phyloP scores from a whole-genome alignment of 352 stramenopile genomes.

The Phytophthora capsici region DNA sequence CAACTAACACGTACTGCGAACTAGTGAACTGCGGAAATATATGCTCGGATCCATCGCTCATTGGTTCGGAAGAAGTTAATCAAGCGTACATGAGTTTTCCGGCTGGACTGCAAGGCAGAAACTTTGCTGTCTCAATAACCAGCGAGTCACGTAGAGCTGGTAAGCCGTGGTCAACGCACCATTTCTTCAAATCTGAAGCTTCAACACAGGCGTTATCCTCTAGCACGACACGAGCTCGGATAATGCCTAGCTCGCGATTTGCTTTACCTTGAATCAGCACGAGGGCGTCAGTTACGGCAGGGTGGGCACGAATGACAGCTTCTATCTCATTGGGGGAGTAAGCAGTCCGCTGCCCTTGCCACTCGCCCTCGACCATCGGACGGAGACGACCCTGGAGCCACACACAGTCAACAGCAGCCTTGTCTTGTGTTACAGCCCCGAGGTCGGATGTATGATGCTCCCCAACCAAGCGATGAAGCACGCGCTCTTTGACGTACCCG shows the following conservation, averaged over 20 bases:
- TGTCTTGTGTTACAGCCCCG: conserved; percentile 40
- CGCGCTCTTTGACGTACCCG: conserved; percentile 70
- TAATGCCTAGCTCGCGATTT: conserved; percentile 18
- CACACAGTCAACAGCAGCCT: conserved; percentile 42
- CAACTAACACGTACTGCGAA: too few species aligned
- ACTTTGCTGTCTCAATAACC: conserved; percentile 64
- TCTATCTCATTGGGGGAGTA: conserved; percentile 53
- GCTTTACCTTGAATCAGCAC: conserved; percentile 49
- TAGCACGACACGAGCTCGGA: conserved; percentile 47
- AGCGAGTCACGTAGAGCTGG: conserved; percentile 42
- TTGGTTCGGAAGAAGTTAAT: conserved; percentile 8
- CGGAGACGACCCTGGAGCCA: conserved; percentile 78
- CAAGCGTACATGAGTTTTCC: conserved; percentile 87
- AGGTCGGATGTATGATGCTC: conserved; percentile 69
- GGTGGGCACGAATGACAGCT: conserved; percentile 40
- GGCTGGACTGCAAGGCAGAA: conserved; percentile 79
- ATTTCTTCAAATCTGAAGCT: conserved; percentile 44
- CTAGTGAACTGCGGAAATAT: too few species aligned
- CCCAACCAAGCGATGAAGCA: conserved; percentile 50
- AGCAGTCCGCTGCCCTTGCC: conserved; percentile 30
- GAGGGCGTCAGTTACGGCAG: conserved; percentile 59
- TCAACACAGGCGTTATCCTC: conserved; percentile 29
- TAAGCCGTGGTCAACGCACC: conserved; percentile 44
- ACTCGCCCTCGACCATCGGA: conserved; percentile 41
- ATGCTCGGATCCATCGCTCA: not conserved